Base-by-base conservation (phyloP, 805 yeast species). In the Wickerhamomyces canadensis region DNA sequence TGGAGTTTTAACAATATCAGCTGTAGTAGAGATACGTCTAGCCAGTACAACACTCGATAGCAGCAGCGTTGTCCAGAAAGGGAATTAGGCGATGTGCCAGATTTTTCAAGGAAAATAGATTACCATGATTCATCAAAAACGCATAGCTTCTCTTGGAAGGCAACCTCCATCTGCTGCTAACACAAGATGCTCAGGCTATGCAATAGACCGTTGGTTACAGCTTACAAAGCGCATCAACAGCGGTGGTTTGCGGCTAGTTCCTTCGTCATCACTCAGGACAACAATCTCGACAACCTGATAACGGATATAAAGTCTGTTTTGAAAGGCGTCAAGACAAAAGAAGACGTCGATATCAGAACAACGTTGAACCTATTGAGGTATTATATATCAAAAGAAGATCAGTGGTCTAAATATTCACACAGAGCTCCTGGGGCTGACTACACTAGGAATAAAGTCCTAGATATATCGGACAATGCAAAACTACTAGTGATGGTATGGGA, bases 401-500 rank as follows among this genome's bases (percentile, higher is more conserved):
- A 70, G 26, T 70, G 74, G 74, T 49, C 51, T 21, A 58, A 58
- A 33, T 68, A 56, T 48, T 73, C 71, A 2, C 51, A 61, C 22
- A 60, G 64, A 40, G 72, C 68, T 42, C 40, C 54, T 16, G 40
- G 58, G 19, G 45, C 57, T 28, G 58, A 56, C 36, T 69, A 70
- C 49, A 63, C 73, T 15, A 52, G 73, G 25, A 45, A 43, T n/a
- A 22, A 44, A 13, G 40, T 69, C 57, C 41, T 70, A 19, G 54
- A 66, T 41, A 57, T 67, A 36, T 64, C 67, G 41, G 66, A 66
- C 6, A 61, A 65, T 44, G 70, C 75, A 33, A 64, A 65, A 41
- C 51, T 69, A 31, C 57, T 68, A 27, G 55, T 70, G 9, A 47
- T 70, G 19, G 72, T 68, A 10, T 70, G 75, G 75, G 55, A 61